A percentile compares a stretch with the other conserved stretches of the same genome.
These are phyloP conservation scores for Mycena galopus DNA, from an alignment of 768 basidiomycete genomes.

Conservation along the genomic window DNA sequence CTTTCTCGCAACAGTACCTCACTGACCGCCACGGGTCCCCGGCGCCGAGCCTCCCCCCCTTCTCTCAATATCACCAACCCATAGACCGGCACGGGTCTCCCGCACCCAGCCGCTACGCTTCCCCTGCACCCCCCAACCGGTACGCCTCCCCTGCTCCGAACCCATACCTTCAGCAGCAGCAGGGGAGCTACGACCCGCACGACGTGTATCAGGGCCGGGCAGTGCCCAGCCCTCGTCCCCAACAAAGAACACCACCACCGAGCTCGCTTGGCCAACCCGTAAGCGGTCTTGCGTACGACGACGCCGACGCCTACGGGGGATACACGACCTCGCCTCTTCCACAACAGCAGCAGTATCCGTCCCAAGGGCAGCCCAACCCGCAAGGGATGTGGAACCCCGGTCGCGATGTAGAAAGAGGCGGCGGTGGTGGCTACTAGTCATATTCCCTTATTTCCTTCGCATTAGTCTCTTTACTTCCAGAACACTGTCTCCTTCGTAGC, in stretches of 20 bases:
- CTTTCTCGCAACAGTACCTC: neutral
- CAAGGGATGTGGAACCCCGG: conserved; percentile 34
- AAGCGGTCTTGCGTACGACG: conserved; percentile 52
- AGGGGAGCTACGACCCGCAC: conserved; percentile 59
- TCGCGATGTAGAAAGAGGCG: conserved; percentile 33
- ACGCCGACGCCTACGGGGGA: conserved; percentile 54
- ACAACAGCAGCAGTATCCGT: conserved; percentile 25
- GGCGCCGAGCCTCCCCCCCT: conserved; percentile 48
- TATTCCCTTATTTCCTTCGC: conserved; percentile 30
- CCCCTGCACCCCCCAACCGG: neutral
- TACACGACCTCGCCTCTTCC: conserved; percentile 36
- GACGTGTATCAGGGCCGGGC: conserved; percentile 70
- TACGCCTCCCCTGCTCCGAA: conserved; percentile 7
- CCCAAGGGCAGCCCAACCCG: neutral
- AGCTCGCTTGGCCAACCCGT: conserved; percentile 35
- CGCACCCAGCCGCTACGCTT: conserved; percentile 14
- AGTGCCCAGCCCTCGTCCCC: conserved; percentile 46
- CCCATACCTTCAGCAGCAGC: conserved; percentile 9
- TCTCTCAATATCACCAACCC: conserved; percentile 53
- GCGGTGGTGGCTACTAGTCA: conserved; percentile 28
- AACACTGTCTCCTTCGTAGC: conserved; percentile 2
- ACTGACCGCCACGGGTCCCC: conserved; percentile 34
- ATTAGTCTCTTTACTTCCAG: conserved; percentile 20
- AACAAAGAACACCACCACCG: conserved; percentile 41
- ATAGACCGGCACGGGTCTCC: conserved; percentile 48